These are phyloP conservation scores for Stellera chamaejasme DNA, from an alignment of 345 rosid genomes.

Conservation along the genomic window DNA sequence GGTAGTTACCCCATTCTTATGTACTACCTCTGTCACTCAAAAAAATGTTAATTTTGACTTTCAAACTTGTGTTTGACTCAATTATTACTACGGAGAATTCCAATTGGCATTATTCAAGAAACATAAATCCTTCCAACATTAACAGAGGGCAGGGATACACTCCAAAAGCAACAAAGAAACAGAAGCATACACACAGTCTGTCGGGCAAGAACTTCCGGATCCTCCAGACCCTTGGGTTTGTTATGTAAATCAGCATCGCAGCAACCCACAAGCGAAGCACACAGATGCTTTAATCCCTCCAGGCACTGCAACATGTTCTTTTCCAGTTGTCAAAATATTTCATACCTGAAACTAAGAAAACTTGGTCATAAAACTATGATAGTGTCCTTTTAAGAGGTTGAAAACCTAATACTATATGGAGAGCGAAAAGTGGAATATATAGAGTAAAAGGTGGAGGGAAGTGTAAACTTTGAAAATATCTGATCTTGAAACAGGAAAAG, in stretches of 20 bases:
- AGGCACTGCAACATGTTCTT: conserved; percentile 80
- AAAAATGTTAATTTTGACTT: no score
- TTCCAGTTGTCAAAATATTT: conserved; percentile 43
- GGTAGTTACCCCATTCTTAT: no score
- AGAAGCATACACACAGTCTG: conserved; percentile 73
- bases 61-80: no score
- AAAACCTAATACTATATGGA: not conserved
- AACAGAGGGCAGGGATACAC: no score
- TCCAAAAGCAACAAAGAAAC: not conserved
- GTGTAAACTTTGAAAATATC: not conserved
- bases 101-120: no score
- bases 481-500: no score
- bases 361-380: conserved; percentile 13
- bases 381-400: conserved; percentile 11
- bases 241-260: conserved; percentile 63
- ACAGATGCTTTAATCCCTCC: conserved; percentile 50
- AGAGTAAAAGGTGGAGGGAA: not conserved
- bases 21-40: no score
- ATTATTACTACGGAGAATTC: no score
- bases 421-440: not conserved
- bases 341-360: conserved; percentile 46
- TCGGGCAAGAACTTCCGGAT: conserved; percentile 74
- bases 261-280: conserved; percentile 41
- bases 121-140: no score
- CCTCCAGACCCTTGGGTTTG: conserved; percentile 56